Evolutionary conservation across 2,329 filamentous ascomycete species (phyloP), one percentile per base, ranked within the genome.

Genomic region (Sporothrix humicola): DNA sequence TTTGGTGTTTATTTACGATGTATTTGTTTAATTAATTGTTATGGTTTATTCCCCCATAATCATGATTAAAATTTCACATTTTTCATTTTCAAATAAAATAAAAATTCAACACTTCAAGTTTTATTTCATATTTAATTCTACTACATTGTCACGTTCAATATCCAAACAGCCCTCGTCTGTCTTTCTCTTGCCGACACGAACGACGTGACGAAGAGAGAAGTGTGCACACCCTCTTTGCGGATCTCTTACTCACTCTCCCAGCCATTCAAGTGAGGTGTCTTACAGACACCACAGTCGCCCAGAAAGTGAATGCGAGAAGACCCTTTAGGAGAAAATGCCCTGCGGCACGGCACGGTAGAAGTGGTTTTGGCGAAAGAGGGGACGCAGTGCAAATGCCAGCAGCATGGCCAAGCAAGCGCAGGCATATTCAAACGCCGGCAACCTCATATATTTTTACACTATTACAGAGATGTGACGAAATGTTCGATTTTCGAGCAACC

Each of bases 321-420:
- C n/a, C 20, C 17, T 65, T 23, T 46, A 12, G 31, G 37, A 46
- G 17, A 2, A 15, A 42, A 17, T 44, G 37, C 17, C 8, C 3
- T 15, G 46, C 59, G 71, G 71, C 46, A 66, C 59, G 69, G 69
- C 69, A 72, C 46, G 69, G 69, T 42, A 65, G 69, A 72, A 72
- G 56, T 52, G 46, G 20, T 17, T 71, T 71, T 10, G 17, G 63
- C 59, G 37, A 54, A 54, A 37, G 66, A 54, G 26, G 48, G 65
- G 66, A 52, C 44, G 10, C 20, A 26, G 5, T 37, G 31, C 31
- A 26, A 12, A 9, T 26, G n/a, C 42, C 20, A 26, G 44, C 7
- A 37, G 31, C 31, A 17, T 23, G 17, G 63, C 44, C 12, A 66
- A 31, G n/a, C 59, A 63, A 31, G n/a, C 59, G 46, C 3, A 50